Evolutionary conservation across 257 asterid genomes (phyloP).

Genomic region (Haberlea rhodopensis): DNA sequence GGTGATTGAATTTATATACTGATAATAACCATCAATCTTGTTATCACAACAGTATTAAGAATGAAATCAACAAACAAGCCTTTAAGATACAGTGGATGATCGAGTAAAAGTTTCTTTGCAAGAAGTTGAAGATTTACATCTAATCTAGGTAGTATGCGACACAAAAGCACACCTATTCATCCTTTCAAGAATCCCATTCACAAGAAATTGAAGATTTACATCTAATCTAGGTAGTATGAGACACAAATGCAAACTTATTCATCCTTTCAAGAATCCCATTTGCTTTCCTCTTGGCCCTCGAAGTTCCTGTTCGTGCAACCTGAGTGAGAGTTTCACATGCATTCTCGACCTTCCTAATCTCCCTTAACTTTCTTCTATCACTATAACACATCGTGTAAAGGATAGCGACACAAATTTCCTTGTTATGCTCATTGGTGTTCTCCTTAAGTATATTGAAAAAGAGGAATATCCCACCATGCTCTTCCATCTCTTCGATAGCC

Average conservation of each 20-base stretch:
- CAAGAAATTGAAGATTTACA: constrained; percentile 16
- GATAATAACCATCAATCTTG: no score
- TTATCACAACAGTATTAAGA: background rate
- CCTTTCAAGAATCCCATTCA: constrained; percentile 38
- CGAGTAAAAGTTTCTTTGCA: constrained; percentile 20
- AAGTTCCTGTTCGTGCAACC: constrained; percentile 40
- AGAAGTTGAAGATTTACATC: background rate
- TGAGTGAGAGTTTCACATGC: constrained; percentile 27
- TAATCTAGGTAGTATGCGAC: constrained; percentile 24
- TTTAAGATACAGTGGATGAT: no score
- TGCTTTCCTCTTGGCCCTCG: constrained; percentile 60
- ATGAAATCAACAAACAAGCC: background rate
- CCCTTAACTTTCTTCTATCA: constrained; percentile 35
- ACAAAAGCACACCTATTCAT: constrained; percentile 28
- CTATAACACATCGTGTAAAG: constrained; percentile 35
- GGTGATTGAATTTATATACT: no score
- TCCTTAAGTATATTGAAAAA: constrained; percentile 34
- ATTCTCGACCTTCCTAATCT: constrained; percentile 34
- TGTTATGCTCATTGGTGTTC: constrained; percentile 21
- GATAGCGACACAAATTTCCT: constrained; percentile 46
- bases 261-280: constrained; percentile 40
- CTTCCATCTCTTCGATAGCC: constrained; percentile 48
- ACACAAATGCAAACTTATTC: constrained; percentile 22
- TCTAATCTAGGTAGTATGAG: constrained; percentile 27
- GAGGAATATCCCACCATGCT: constrained; percentile 34